Conservation (phyloP, 2,329 filamentous ascomycete species). For the Aureobasidium musti region DNA sequence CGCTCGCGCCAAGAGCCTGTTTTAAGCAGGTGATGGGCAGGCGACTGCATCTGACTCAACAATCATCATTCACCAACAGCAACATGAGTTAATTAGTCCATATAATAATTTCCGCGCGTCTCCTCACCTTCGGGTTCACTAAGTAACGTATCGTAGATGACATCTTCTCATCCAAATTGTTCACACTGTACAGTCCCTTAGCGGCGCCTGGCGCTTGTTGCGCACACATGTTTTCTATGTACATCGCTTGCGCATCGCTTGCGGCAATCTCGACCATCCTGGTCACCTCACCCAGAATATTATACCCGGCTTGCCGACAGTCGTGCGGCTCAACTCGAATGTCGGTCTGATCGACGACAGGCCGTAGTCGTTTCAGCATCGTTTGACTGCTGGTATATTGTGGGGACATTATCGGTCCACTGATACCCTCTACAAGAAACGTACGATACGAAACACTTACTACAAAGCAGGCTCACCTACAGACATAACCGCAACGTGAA, state of each 20-base stretch:
- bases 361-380: conserved; percentile 22
- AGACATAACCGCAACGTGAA: not conserved
- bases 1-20: conserved; percentile 16
- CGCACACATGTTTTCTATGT: conserved; percentile 1
- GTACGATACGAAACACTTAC: not conserved
- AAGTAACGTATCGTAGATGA: not conserved
- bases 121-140: not conserved
- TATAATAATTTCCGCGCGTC: conserved; percentile 21
- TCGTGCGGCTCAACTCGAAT: conserved; percentile 14
- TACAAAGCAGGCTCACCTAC: not conserved
- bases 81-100: not conserved
- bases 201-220: conserved; percentile 20
- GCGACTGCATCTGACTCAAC: conserved; percentile 10
- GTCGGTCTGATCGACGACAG: conserved; percentile 16
- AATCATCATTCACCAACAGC: not conserved
- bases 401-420: conserved; percentile 8
- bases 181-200: not conserved
- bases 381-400: conserved; percentile 17
- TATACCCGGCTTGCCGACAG: conserved; percentile 6
- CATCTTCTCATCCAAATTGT: not conserved
- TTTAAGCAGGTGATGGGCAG: conserved; percentile 22
- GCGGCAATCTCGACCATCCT: conserved; percentile 25
- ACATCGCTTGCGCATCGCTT: conserved; percentile 21
- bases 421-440: conserved; percentile 8
- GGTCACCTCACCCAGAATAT: conserved; percentile 2